Evolutionary conservation across 106 monocot species (phyloP).

Genomic region (Phalaenopsis aphrodite): DNA sequence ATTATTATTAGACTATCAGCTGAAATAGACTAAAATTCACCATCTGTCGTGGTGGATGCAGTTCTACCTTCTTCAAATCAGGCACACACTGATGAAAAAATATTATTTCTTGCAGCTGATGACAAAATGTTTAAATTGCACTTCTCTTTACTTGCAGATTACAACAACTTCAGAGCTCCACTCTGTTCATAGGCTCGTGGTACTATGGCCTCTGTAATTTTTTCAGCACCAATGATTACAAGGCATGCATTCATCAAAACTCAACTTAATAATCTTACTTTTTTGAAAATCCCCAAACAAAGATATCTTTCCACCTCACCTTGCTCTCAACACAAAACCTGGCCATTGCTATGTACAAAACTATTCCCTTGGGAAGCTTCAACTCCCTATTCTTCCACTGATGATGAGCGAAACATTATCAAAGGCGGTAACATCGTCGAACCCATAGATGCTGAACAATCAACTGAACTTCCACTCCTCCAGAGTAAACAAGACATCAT

Average conservation of each 20-base stretch:
- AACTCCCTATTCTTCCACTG: slow-evolving; percentile 20
- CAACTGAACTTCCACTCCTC: slow-evolving; percentile 32
- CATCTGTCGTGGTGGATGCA: no score
- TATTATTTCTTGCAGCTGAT: neutral
- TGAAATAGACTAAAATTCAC: no score
- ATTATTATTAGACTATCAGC: no score
- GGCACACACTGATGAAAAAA: no score
- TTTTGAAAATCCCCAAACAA: slow-evolving; percentile 6
- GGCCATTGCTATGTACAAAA: slow-evolving; percentile 31
- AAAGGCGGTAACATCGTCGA: slow-evolving; percentile 39
- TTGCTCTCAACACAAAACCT: slow-evolving; percentile 8
- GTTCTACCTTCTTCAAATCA: no score
- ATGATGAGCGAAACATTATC: slow-evolving; percentile 29
- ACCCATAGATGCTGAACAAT: slow-evolving; percentile 37
- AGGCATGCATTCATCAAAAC: slow-evolving; percentile 7
- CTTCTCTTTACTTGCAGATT: neutral
- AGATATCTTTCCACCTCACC: neutral
- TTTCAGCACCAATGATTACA: slow-evolving; percentile 6
- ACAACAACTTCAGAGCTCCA: neutral
- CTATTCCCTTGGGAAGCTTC: slow-evolving; percentile 55
- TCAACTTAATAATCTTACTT: neutral
- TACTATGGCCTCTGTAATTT: neutral
- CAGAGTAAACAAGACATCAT: slow-evolving; percentile 27
- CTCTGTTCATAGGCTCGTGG: neutral
- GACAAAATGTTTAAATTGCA: neutral